phyloP scores from a whole-genome alignment of 73 alveolate genomes.

The Durusdinium trenchii region DNA sequence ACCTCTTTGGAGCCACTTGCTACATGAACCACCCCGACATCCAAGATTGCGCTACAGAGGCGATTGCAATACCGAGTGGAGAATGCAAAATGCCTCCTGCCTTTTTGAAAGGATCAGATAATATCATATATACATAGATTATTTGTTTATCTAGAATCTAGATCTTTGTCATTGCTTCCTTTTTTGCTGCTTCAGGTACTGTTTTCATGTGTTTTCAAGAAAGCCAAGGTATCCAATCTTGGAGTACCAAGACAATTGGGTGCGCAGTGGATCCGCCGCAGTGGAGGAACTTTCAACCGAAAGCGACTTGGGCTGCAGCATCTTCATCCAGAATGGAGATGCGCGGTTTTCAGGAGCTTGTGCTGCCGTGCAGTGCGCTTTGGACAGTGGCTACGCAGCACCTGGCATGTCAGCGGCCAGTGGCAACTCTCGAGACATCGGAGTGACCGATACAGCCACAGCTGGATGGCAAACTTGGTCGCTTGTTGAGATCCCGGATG shows the following conservation, averaged over 20 bases:
- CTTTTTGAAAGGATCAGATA: too few species aligned
- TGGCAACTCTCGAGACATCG: neutral
- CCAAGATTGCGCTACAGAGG: slow-evolving; percentile 27
- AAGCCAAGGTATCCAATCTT: slow-evolving; percentile 2
- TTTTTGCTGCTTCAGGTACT: too few species aligned
- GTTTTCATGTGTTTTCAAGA: too few species aligned
- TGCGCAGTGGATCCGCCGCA: neutral
- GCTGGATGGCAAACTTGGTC: neutral
- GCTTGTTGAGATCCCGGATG: neutral
- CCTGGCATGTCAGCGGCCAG: slow-evolving; percentile 2
- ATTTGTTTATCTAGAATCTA: too few species aligned
- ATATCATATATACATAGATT: too few species aligned
- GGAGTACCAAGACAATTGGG: neutral
- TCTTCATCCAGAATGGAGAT: neutral
- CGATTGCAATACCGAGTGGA: neutral
- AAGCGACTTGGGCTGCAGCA: neutral
- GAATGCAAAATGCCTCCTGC: slow-evolving; percentile 1
- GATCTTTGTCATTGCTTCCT: too few species aligned
- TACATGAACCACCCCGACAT: slow-evolving; percentile 9
- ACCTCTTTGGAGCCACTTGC: slow-evolving; percentile 38
- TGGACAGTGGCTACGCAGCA: neutral
- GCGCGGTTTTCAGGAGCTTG: slow-evolving; percentile 14
- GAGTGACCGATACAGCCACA: slow-evolving; percentile 3
- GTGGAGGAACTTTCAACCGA: neutral
- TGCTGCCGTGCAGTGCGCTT: neutral